Conservation (phyloP, 1,284 basidiomycete genomes). For the Rhodotorula sp. region DNA sequence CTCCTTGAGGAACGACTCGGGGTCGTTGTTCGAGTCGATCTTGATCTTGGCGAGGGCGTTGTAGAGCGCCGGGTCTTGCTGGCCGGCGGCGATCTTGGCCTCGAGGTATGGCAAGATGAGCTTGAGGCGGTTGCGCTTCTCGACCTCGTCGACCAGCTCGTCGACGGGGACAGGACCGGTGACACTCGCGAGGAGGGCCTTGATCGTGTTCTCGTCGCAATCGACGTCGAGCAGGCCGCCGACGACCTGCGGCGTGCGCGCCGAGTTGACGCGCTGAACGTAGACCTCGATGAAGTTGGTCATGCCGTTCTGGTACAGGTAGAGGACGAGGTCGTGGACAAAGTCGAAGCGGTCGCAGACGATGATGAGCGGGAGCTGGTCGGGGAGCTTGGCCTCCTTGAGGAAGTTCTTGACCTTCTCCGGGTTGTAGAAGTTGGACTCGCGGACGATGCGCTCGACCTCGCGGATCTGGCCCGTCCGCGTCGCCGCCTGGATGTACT, state of each 20-base stretch:
- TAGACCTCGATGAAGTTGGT: conserved; percentile 99
- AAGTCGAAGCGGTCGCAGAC: conserved; percentile 99
- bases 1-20: conserved; percentile 95
- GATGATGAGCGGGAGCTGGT: conserved; percentile 98
- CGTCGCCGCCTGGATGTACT: conserved; percentile 99
- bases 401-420: conserved; percentile 99
- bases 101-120: conserved; percentile 97
- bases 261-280: conserved; percentile 96
- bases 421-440: conserved; percentile 96
- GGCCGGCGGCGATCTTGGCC: conserved; percentile 84
- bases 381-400: conserved; percentile 87
- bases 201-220: conserved; percentile 95
- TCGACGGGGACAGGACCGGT: conserved; percentile 97
- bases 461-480: conserved; percentile 98
- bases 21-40: conserved; percentile 98
- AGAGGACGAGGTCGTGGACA: conserved; percentile 97
- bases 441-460: conserved; percentile 96
- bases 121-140: conserved; percentile 93
- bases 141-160: conserved; percentile 95
- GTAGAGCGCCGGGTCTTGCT: conserved; percentile 88
- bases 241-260: conserved; percentile 96
- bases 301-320: conserved; percentile 96
- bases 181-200: conserved; percentile 86
- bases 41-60: conserved; percentile 98
- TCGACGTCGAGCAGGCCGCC: conserved; percentile 97